A percentile compares a stretch with the other conserved stretches of the same genome.
Evolutionary conservation across 345 rosid genomes (phyloP).

Genomic region (Toxicodendron radicans): DNA sequence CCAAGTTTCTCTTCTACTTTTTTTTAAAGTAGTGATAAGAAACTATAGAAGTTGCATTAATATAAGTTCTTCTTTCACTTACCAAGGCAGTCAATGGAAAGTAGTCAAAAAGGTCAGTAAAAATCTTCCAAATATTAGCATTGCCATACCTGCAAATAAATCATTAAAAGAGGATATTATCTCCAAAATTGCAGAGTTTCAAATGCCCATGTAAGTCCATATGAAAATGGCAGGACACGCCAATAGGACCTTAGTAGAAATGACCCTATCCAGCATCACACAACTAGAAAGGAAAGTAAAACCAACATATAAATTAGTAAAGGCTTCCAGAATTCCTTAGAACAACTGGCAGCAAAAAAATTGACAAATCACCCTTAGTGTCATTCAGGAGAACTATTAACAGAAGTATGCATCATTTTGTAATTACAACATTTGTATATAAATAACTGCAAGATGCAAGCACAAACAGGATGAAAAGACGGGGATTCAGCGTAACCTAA

Average conservation of each 20-base stretch:
- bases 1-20: not conserved
- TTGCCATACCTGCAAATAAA: constrained; percentile 82
- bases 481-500: not conserved
- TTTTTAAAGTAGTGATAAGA: not conserved
- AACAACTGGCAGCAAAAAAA: not conserved
- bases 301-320: not conserved
- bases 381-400: not conserved
- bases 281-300: not conserved
- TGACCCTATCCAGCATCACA: constrained; percentile 8
- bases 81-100: constrained; percentile 98
- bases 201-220: not conserved
- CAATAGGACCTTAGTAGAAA: constrained; percentile 3
- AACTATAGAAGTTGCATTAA: not conserved
- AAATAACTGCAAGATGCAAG: not conserved
- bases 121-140: constrained; percentile 97
- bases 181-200: not conserved
- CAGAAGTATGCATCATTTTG: not conserved
- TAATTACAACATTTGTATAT: not conserved
- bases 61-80: constrained; percentile 26
- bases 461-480: not conserved
- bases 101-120: constrained; percentile 97
- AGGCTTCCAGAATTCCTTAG: not conserved
- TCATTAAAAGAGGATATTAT: constrained; percentile 9
- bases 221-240: not conserved
- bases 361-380: not conserved